Base-by-base conservation (phyloP, 306 rosid genomes). In the Acacia crassicarpa region DNA sequence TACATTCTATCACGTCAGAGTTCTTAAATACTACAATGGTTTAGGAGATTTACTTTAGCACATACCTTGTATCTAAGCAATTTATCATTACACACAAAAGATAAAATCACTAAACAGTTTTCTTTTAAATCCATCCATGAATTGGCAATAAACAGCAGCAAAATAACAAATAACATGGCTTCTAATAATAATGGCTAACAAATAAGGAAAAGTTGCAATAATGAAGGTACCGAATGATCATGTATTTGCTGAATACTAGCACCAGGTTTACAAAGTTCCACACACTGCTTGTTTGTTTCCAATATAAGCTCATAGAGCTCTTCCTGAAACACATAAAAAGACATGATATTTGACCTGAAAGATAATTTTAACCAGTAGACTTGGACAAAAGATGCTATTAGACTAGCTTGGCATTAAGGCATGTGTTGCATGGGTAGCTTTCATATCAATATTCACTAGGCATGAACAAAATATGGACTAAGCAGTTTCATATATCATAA, bases 261-360 rank as follows among this genome's bases (percentile, higher is more conserved):
- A 72, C 99, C 97, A 41, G 99, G 98, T 84, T 86, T 91, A 88
- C 99, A 95, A 80, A 91, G 98, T 84, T 93, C 88, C 85, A 95
- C 82, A 69, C 93, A 92, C 75, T 80, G 88, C 91, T 93, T 93
- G 83, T 88, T 92, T 19, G 98, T 91, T 86, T 78, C 91, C 67
- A 93, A 83, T 85, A 95, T 88, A 82, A 95, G 98, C 73, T 91
- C 91, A 86, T 93, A 93, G 78, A 95, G 94, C 81, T 91, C 99
- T 77, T 90, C 93, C 99, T 95, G 94, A 85, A 77, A 88, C 71
- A 75, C 77, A 75, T 59, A 82, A 71, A 54, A 81, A 75, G 74
- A 68, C 30, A 38, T 75, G 63, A 11, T 43, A 74, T 69, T 69
- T 49, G 35, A 53, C 27, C 74, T 81, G 77, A 81, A 78, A 81